A percentile compares a stretch with the other conserved stretches of the same genome.
These are phyloP conservation scores for Trypanosoma platydactyli DNA, from an alignment of 208 protist species.

Conservation along the genomic window DNA sequence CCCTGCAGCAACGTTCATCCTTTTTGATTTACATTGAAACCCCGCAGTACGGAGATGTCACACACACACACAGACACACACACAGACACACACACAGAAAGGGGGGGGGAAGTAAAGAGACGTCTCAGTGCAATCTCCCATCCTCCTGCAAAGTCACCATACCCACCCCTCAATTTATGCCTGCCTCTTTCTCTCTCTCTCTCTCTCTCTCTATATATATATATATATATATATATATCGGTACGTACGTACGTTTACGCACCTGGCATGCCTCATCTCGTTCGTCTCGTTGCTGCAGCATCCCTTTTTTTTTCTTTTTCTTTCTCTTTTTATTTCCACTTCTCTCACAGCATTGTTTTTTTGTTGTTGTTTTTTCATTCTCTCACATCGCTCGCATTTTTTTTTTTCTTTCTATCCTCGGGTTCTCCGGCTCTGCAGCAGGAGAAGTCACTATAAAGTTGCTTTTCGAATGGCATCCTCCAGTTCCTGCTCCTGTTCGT, in stretches of 20 bases:
- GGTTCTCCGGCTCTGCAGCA: too few species aligned
- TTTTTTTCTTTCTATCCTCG: slow-evolving; percentile 1
- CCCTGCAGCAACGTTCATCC: not conserved
- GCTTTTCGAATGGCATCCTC: slow-evolving; percentile 73
- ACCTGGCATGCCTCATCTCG: too few species aligned
- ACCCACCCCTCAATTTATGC: not conserved
- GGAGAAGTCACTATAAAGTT: slow-evolving; percentile 11
- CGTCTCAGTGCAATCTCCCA: not conserved
- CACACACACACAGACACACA: not conserved
- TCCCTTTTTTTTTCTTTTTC: slow-evolving; percentile 8
- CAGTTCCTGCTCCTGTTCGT: slow-evolving; percentile 82
- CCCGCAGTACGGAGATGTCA: not conserved
- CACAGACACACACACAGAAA: not conserved
- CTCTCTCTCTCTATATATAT: not conserved
- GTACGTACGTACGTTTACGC: too few species aligned
- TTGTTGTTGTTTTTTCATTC: not conserved
- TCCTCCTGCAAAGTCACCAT: not conserved
- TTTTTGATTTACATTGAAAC: not conserved
- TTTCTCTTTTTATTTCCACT: too few species aligned
- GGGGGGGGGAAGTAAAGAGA: not conserved
- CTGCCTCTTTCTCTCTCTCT: slow-evolving; percentile 8
- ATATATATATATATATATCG: too few species aligned
- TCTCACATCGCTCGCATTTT: not conserved
- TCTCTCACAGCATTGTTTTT: not conserved
- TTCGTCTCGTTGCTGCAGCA: too few species aligned